Percentiles rank a stretch among this genome's conserved stretches.
These are phyloP conservation scores for Dictyostelium citrinum DNA, from an alignment of 78 protist species.

Conservation along the genomic window DNA sequence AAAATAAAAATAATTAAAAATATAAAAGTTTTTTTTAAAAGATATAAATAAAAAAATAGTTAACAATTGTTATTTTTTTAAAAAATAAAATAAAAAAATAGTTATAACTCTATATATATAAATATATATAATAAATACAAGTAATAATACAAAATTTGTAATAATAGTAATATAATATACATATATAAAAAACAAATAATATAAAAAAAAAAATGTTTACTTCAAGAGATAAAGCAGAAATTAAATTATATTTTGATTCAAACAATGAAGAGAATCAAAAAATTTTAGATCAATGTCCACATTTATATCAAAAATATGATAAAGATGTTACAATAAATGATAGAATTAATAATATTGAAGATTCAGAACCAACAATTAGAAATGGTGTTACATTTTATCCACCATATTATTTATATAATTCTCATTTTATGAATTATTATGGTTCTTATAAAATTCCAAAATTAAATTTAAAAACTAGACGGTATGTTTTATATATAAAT, in stretches of 20 bases:
- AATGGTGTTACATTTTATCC: conserved; percentile 54
- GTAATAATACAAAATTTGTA: neutral
- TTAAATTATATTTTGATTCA: conserved; percentile 46
- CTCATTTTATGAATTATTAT: conserved; percentile 66
- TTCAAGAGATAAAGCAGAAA: conserved; percentile 12
- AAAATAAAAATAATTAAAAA: neutral
- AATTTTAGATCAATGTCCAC: conserved; percentile 21
- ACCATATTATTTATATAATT: conserved; percentile 32
- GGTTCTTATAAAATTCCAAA: conserved; percentile 11
- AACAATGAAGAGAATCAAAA: neutral
- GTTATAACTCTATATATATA: neutral
- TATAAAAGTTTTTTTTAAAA: neutral
- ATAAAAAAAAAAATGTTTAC: neutral
- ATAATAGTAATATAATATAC: neutral
- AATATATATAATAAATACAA: neutral
- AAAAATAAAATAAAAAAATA: neutral
- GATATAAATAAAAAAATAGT: neutral
- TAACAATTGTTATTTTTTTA: too few species aligned
- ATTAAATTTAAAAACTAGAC: conserved; percentile 13
- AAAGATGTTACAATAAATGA: neutral
- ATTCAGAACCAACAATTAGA: conserved; percentile 29
- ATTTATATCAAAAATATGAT: conserved; percentile 9
- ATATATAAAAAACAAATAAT: neutral
- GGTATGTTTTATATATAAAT: conserved; percentile 6
- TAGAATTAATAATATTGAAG: neutral